A percentile compares a stretch with the other conserved stretches of the same genome.
phyloP scores from a whole-genome alignment of 352 stramenopile genomes.

The Plasmopara viticola region DNA sequence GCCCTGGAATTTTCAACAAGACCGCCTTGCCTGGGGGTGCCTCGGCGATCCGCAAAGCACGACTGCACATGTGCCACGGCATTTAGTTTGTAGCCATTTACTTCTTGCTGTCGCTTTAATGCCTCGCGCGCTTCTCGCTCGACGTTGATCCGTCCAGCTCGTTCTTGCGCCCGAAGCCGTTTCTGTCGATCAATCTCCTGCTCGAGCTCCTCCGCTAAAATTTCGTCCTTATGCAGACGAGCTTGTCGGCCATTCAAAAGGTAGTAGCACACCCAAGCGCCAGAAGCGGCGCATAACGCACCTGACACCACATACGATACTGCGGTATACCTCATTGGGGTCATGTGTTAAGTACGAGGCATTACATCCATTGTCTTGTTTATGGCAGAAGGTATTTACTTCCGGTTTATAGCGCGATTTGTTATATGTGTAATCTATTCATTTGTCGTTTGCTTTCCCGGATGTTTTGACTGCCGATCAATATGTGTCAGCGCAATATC shows the following conservation, averaged over 20 bases:
- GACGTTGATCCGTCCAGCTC: slow-evolving; percentile 60
- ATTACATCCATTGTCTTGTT: too few species aligned
- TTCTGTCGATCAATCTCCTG: slow-evolving; percentile 66
- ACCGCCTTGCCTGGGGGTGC: slow-evolving; percentile 73
- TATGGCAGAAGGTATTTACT: too few species aligned
- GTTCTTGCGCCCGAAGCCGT: slow-evolving; percentile 64
- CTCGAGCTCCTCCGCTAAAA: slow-evolving; percentile 41
- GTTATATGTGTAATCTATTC: too few species aligned
- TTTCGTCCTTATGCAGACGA: slow-evolving; percentile 17
- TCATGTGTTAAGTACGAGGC: not conserved
- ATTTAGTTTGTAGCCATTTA: slow-evolving; percentile 61
- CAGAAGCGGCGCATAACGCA: slow-evolving; percentile 17
- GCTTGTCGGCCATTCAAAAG: slow-evolving; percentile 12
- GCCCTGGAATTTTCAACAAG: slow-evolving; percentile 61
- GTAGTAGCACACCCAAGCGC: slow-evolving; percentile 22
- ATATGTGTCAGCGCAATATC: too few species aligned
- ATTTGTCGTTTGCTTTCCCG: too few species aligned
- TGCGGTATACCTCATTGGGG: not conserved
- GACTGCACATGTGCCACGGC: slow-evolving; percentile 69
- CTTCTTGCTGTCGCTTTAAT: slow-evolving; percentile 60
- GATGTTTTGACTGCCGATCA: too few species aligned
- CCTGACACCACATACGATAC: slow-evolving; percentile 14
- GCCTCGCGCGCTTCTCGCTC: slow-evolving; percentile 57
- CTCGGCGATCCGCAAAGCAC: slow-evolving; percentile 83
- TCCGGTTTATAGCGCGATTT: too few species aligned